Conservation (phyloP, 164 flowering plant genomes). For the Warburgia ugandensis region DNA sequence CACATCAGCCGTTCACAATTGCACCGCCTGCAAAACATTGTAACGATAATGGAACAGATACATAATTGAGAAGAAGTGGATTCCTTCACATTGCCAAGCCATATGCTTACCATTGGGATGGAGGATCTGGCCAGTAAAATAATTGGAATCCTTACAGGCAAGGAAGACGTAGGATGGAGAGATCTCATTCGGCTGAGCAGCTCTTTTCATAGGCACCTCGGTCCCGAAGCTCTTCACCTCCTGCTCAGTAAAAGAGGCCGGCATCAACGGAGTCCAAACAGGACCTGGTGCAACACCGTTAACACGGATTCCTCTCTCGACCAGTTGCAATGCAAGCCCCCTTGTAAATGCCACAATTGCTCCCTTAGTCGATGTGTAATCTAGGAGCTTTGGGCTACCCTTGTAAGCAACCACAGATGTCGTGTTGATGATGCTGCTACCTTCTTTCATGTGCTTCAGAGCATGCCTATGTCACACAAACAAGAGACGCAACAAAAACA, state of each 20-base stretch:
- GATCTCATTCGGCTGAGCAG: constrained; percentile 68
- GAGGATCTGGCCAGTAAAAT: constrained; percentile 61
- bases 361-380: constrained; percentile 72
- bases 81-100: too few species aligned
- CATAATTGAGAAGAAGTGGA: too few species aligned
- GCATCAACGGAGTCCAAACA: constrained; percentile 74
- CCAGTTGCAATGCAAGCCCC: constrained; percentile 54
- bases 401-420: constrained; percentile 66
- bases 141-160: constrained; percentile 44
- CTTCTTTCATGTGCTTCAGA: constrained; percentile 69
- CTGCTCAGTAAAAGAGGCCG: constrained; percentile 52
- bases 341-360: constrained; percentile 70
- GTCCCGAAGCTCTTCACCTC: constrained; percentile 39
- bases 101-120: constrained; percentile 65
- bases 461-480: constrained; percentile 48
- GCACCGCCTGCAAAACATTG: too few species aligned
- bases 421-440: constrained; percentile 58
- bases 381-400: constrained; percentile 47
- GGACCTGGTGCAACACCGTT: constrained; percentile 84
- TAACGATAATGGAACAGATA: too few species aligned
- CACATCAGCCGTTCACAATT: too few species aligned
- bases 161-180: constrained; percentile 66
- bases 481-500: too few species aligned
- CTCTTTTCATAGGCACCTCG: constrained; percentile 68
- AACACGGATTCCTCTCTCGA: constrained; percentile 54